Evolutionary conservation across 805 yeast species (phyloP), one percentile per base, ranked within the genome.

Genomic region (Sugiyamaella valdiviana): DNA sequence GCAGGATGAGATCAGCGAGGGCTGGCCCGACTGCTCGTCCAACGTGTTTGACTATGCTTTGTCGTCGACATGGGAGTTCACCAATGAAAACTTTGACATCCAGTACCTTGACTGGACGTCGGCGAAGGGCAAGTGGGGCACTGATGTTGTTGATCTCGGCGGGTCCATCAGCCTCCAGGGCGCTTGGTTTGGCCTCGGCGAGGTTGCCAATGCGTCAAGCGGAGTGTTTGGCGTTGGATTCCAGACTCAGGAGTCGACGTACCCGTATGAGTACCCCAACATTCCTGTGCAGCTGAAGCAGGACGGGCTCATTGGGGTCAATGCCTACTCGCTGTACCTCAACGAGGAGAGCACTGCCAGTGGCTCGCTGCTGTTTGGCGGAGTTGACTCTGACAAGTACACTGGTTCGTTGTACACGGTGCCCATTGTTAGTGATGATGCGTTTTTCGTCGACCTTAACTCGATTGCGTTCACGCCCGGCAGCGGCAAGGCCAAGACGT

Each of bases 321-420:
- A 69, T 26, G 78, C 77, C 2, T 85, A 82, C 62, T 83, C 91
- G 0, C 66, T 85, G 44, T 83, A 69, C 59, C 67, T 85, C 61
- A 74, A 80, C 57, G 63, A 65, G 9, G 52, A 60, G 10, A 53
- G 52, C 15, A 54, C 61, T 7, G 26, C 53, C n/a, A 42, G 57
- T 5, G 68, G 68, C 22, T 21, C 53, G 10, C 45, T 64, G 21
- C 45, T 63, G 36, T 77, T 77, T 60, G 82, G 82, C 39, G 82
- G 77, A 42, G 61, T 76, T 42, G 81, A 78, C 59, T 65, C 66
- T 29, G 44, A 17, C 24, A 54, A 54, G 52, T 76, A 68, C 56
- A 45, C 62, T 0, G 81, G 80, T 21, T 56, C 63, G 10, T 63
- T 76, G 38, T 48, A 56, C 21, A 55, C 69, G 14, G 58, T 75